Evolutionary conservation across 2,329 filamentous ascomycete genomes (phyloP).

Genomic region (Hypoxylon sp.): DNA sequence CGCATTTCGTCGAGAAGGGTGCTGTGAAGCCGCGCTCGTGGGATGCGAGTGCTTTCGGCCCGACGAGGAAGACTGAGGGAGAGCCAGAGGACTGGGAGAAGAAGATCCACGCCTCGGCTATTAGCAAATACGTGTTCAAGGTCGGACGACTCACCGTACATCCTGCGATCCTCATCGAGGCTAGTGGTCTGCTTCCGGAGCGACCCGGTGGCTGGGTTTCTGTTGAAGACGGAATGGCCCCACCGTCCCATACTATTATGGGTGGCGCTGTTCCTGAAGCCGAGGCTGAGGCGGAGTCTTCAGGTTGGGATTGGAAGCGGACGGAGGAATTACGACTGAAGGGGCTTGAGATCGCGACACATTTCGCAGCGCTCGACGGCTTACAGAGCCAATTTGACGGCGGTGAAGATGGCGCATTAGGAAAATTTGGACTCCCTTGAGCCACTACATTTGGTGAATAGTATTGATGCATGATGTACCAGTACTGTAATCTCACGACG

Average conservation of each 20-base stretch:
- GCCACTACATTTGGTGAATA: neutral
- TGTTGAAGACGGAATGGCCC: conserved; percentile 53
- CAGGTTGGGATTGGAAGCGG: conserved; percentile 69
- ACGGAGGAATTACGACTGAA: conserved; percentile 68
- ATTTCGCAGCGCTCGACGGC: conserved; percentile 70
- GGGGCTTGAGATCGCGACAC: conserved; percentile 67
- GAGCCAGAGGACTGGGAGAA: conserved; percentile 66
- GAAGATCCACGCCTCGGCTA: conserved; percentile 76
- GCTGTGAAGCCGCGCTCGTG: conserved; percentile 68
- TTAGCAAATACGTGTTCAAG: conserved; percentile 88
- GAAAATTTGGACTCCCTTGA: conserved; percentile 61
- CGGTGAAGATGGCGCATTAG: conserved; percentile 65
- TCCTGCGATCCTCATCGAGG: conserved; percentile 79
- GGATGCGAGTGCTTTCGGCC: conserved; percentile 62
- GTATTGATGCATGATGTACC: neutral
- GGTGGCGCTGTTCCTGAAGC: conserved; percentile 58
- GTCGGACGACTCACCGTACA: conserved; percentile 85
- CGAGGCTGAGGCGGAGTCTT: conserved; percentile 56
- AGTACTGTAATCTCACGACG: conserved; percentile 23
- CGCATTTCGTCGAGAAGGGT: conserved; percentile 77
- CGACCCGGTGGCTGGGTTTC: conserved; percentile 75
- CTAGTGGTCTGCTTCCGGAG: conserved; percentile 79
- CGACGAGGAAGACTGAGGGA: conserved; percentile 53
- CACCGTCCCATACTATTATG: conserved; percentile 43
- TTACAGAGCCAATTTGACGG: conserved; percentile 67